Base-by-base conservation (phyloP, 345 rosid species). In the Sisymbrium altissimum region DNA sequence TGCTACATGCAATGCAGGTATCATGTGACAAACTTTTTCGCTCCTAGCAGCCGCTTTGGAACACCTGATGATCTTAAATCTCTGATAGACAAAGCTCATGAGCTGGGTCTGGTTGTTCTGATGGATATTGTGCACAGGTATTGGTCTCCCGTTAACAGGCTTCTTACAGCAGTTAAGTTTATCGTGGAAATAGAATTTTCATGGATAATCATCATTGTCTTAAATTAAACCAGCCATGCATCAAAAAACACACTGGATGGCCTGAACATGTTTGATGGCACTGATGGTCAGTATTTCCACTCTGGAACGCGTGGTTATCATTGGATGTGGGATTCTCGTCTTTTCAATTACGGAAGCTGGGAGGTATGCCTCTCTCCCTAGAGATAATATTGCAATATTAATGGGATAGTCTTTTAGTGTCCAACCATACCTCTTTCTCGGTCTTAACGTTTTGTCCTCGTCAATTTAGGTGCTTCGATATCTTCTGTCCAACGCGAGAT, bases 81-180 rank as follows among this genome's bases (percentile, higher is more conserved):
- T 41, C 69, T 94, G 79, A 91, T 91, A 74, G 98, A 94, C 81
- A 89, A 48, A 86, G 97, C 97, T 74, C 98, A 94, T 79, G 98
- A 91, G 70, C 84, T 89, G 78, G 98, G 95, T 65, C 83, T 94
- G 68, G 83, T 91, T 75, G 98, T 94, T 85, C 93, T 91, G 57
- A 94, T 94, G 98, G 98, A 94, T 88, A 86, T 94, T 64, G 97
- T 94, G 81, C 98, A 94, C 78, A 91, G 98, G 98, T 91, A 86
- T 73, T 45, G 27, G 15, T 63, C 52, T 61, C 64, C 30, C 39
- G 50, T 71, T 17, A 7, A 64, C 64, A 41, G 9, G 6, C 7
- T 41, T 63, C 54, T 19, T 69, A 29, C 35, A 54, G 70, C 14
- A 53, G 58, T 73, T 59, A 29, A 21, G 40, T 57, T 39, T 39